Percentiles rank a stretch among this genome's conserved stretches.
Conservation (phyloP, 495 filamentous ascomycete species). For the Penicillium roqueforti region DNA sequence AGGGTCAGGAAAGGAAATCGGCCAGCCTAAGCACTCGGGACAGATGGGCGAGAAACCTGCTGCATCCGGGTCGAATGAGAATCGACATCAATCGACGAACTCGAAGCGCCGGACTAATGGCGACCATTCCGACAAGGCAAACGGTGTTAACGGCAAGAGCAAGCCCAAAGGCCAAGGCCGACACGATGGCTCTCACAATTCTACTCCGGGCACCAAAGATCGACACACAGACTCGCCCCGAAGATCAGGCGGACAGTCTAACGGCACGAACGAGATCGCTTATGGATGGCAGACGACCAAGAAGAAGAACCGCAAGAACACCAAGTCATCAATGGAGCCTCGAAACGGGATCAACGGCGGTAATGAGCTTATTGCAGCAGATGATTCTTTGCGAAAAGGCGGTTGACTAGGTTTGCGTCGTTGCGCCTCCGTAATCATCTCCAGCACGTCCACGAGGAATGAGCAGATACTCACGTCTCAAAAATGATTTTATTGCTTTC, state of each 20-base stretch:
- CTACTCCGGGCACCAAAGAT: conserved; percentile 24
- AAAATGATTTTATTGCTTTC: background rate
- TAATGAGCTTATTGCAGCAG: conserved; percentile 43
- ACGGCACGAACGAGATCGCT: conserved; percentile 20
- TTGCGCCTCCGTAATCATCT: conserved; percentile 2
- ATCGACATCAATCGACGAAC: conserved; percentile 25
- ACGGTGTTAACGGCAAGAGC: conserved; percentile 34
- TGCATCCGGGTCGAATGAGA: conserved; percentile 11
- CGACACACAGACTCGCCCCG: conserved; percentile 28
- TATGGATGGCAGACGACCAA: conserved; percentile 48
- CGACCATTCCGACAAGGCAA: conserved; percentile 35
- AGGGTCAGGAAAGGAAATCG: conserved; percentile 24
- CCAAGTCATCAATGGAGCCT: conserved; percentile 32
- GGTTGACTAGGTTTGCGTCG: conserved; percentile 28
- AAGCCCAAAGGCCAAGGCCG: conserved; percentile 32
- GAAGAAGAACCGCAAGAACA: conserved; percentile 45
- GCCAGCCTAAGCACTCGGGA: conserved; percentile 30
- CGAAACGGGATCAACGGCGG: conserved; percentile 24
- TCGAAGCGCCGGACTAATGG: conserved; percentile 33
- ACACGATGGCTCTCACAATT: conserved; percentile 28
- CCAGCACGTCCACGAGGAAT: background rate
- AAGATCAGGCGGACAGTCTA: conserved; percentile 32
- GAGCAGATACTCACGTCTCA: background rate
- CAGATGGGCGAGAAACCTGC: conserved; percentile 28
- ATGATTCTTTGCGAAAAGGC: conserved; percentile 49